Evolutionary conservation across 2,329 filamentous ascomycete species (phyloP).

Genomic region (Sporothrix luriei): DNA sequence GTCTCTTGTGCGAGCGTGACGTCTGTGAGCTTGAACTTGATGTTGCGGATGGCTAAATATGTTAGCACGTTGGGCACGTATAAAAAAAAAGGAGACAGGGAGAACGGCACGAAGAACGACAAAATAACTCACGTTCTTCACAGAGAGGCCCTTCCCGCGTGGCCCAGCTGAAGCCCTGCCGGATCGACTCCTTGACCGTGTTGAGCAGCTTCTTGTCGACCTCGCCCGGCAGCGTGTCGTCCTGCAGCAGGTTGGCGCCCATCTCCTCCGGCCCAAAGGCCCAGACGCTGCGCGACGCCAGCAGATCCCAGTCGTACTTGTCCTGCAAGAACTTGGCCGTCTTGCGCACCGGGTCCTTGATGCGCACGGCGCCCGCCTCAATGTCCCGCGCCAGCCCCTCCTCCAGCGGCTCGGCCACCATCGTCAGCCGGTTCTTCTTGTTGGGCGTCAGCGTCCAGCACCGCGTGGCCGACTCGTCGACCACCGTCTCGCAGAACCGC

Average conservation of each 20-base stretch:
- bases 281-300: slow-evolving; percentile 95
- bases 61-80: slow-evolving; percentile 25
- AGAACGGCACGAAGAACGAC: slow-evolving; percentile 34
- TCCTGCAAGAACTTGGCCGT: slow-evolving; percentile 97
- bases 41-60: slow-evolving; percentile 84
- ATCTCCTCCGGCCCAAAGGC: slow-evolving; percentile 95
- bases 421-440: slow-evolving; percentile 99
- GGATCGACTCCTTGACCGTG: slow-evolving; percentile 86
- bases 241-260: slow-evolving; percentile 92
- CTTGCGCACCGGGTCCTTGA: slow-evolving; percentile 88
- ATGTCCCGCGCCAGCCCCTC: slow-evolving; percentile 95
- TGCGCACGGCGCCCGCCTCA: slow-evolving; percentile 84
- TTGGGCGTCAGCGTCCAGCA: slow-evolving; percentile 98
- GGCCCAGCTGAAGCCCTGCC: slow-evolving; percentile 96
- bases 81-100: slow-evolving; percentile 30
- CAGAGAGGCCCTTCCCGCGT: slow-evolving; percentile 93
- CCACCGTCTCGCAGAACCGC: slow-evolving; percentile 95
- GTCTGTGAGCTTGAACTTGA: slow-evolving; percentile 95
- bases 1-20: slow-evolving; percentile 82
- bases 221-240: slow-evolving; percentile 87
- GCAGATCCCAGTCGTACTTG: slow-evolving; percentile 93
- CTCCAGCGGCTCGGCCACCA: slow-evolving; percentile 95
- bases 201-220: slow-evolving; percentile 90
- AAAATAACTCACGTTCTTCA: slow-evolving; percentile 81
- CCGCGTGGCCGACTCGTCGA: slow-evolving; percentile 95